phyloP scores from a whole-genome alignment of 129 eudicot species.

The Logfia minima region DNA sequence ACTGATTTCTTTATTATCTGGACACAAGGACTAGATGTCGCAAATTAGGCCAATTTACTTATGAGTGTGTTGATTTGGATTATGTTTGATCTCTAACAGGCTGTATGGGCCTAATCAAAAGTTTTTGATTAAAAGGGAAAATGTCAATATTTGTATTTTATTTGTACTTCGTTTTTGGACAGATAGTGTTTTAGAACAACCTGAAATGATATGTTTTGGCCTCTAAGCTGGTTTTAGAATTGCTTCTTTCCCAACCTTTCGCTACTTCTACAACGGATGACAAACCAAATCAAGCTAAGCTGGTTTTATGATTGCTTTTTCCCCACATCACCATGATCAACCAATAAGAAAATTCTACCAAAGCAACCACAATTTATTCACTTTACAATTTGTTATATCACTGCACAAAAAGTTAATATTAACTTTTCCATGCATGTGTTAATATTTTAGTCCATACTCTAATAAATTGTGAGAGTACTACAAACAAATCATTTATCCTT shows the following conservation, averaged over 20 bases:
- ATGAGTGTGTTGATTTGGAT: background rate
- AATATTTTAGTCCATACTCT: background rate
- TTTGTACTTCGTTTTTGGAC: too few relatives aligned
- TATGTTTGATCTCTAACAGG: background rate
- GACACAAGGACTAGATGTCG: constrained; percentile 1
- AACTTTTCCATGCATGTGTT: background rate
- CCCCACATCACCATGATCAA: constrained; percentile 1
- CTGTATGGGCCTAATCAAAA: background rate
- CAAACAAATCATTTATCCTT: background rate
- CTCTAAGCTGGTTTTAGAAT: too few relatives aligned
- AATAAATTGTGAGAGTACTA: background rate
- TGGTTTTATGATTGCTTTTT: background rate
- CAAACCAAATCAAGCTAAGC: background rate
- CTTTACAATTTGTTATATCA: constrained; percentile 1
- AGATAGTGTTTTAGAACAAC: too few relatives aligned
- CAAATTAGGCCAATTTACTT: background rate
- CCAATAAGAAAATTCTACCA: background rate
- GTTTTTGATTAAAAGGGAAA: background rate
- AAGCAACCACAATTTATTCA: background rate
- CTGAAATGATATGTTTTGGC: too few relatives aligned
- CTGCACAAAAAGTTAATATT: background rate
- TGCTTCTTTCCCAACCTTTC: background rate
- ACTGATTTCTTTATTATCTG: background rate
- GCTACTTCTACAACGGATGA: background rate
- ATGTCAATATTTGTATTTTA: too few relatives aligned